These are phyloP conservation scores for Mycena albidolilacea DNA, from an alignment of 768 basidiomycete genomes.

Conservation along the genomic window DNA sequence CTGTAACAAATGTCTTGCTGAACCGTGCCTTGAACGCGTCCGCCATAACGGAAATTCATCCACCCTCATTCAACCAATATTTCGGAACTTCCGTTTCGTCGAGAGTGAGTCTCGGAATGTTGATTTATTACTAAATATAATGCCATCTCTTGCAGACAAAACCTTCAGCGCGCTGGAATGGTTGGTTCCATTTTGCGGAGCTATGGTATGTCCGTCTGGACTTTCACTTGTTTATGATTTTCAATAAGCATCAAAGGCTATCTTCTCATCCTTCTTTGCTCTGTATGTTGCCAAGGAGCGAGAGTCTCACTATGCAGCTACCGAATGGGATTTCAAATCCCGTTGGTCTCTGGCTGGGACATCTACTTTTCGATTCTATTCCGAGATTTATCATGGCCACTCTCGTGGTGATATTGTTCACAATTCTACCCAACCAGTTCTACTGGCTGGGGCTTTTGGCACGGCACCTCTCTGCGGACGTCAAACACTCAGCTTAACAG, in stretches of 20 bases:
- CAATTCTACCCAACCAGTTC: constrained; percentile 71
- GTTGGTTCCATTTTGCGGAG: constrained; percentile 80
- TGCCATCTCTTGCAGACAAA: constrained; percentile 46
- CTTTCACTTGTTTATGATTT: no score
- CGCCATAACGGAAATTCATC: constrained; percentile 52
- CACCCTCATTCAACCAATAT: constrained; percentile 70
- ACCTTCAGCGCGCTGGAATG: constrained; percentile 80
- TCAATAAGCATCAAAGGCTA: constrained; percentile 48
- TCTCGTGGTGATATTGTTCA: constrained; percentile 75
- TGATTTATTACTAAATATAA: no score
- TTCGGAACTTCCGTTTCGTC: constrained; percentile 69
- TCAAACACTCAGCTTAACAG: constrained; percentile 3
- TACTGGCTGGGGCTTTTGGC: constrained; percentile 78
- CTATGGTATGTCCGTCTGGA: constrained; percentile 55
- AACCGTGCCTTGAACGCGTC: constrained; percentile 72
- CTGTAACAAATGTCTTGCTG: constrained; percentile 78
- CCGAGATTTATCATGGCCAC: constrained; percentile 71
- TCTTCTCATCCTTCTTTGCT: constrained; percentile 86
- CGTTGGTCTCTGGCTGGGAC: constrained; percentile 83
- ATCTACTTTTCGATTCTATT: constrained; percentile 80
- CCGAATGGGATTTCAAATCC: constrained; percentile 83
- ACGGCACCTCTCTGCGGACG: constrained; percentile 15
- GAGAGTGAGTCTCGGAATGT: constrained; percentile 43
- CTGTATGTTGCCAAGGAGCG: constrained; percentile 84
- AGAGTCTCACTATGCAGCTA: constrained; percentile 82